These are phyloP conservation scores for Eucalyptus coolabah DNA, from an alignment of 345 rosid species.

Conservation along the genomic window DNA sequence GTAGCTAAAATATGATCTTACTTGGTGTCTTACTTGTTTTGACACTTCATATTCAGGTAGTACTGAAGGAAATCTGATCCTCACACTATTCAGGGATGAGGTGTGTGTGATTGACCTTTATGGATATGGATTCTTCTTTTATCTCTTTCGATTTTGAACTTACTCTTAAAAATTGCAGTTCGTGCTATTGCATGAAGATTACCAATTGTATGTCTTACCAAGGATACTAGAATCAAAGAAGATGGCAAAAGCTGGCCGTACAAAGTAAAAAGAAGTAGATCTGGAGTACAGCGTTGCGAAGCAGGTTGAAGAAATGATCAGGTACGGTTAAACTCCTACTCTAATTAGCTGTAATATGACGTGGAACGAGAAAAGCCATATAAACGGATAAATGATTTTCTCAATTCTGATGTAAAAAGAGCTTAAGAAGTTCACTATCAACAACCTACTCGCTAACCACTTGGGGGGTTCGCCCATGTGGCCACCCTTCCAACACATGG, in stretches of 20 bases:
- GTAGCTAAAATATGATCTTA: neutral
- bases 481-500: too few relatives aligned
- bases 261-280: conserved; percentile 93
- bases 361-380: too few relatives aligned
- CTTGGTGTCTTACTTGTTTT: neutral
- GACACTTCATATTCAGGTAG: conserved; percentile 39
- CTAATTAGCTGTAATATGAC: too few relatives aligned
- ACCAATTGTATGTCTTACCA: conserved; percentile 93
- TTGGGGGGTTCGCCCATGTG: too few relatives aligned
- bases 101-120: conserved; percentile 21
- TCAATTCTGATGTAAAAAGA: neutral
- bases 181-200: conserved; percentile 83
- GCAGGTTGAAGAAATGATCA: conserved; percentile 98
- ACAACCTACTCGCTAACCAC: too few relatives aligned
- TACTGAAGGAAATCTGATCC: conserved; percentile 86
- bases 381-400: neutral
- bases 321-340: conserved; percentile 20
- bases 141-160: neutral
- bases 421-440: neutral
- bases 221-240: conserved; percentile 89
- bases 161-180: conserved; percentile 48
- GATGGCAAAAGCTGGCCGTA: conserved; percentile 97
- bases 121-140: neutral
- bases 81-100: conserved; percentile 91
- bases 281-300: conserved; percentile 96